These are phyloP conservation scores for Carex myosuroides DNA, from an alignment of 176 grass and related monocot genomes.

Conservation along the genomic window DNA sequence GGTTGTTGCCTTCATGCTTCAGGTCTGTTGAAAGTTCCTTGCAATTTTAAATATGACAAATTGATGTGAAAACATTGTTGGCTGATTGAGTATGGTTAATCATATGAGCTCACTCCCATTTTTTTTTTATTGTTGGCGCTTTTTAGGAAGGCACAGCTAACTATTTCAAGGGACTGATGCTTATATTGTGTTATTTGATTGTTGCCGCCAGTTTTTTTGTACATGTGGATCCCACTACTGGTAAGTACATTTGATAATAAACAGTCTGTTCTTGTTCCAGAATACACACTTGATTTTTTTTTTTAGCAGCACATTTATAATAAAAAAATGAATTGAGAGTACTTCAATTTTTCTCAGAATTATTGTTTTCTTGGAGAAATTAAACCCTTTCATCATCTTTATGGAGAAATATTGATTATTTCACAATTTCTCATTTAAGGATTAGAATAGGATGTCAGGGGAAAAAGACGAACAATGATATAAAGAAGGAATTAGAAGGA, in stretches of 20 bases:
- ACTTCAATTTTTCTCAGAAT: neutral
- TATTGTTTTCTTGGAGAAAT: neutral
- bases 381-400: neutral
- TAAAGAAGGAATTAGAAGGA: neutral
- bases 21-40: slow-evolving; percentile 39
- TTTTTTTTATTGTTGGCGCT: slow-evolving; percentile 1
- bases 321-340: neutral
- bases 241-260: slow-evolving; percentile 33
- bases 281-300: neutral
- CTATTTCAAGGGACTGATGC: slow-evolving; percentile 92
- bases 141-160: slow-evolving; percentile 83
- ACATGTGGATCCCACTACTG: slow-evolving; percentile 59
- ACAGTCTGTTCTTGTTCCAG: neutral
- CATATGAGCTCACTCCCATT: neutral
- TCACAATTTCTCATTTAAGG: neutral
- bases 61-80: neutral
- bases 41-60: neutral
- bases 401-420: neutral
- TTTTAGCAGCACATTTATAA: neutral
- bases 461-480: neutral
- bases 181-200: slow-evolving; percentile 82
- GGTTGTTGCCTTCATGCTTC: slow-evolving; percentile 96
- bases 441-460: neutral
- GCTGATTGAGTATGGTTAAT: slow-evolving; percentile 7
- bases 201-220: slow-evolving; percentile 88